These are phyloP conservation scores for Microbotryum silenes-acaulis DNA, from an alignment of 1,284 basidiomycete genomes.

Conservation along the genomic window DNA sequence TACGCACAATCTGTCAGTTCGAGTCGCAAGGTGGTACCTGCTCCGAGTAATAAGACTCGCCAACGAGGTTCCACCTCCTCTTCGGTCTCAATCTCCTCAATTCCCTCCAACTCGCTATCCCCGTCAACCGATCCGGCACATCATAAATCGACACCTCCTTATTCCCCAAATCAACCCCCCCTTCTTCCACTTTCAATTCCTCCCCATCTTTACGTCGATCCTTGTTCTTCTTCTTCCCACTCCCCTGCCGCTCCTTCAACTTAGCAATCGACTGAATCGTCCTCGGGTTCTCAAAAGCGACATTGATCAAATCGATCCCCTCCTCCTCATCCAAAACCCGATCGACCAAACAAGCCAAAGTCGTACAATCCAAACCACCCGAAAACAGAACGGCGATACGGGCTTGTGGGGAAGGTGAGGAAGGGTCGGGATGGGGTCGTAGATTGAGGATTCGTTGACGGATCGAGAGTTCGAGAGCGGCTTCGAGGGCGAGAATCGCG, in stretches of 20 bases:
- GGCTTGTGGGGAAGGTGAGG: slow-evolving; percentile 41
- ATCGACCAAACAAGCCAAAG: slow-evolving; percentile 71
- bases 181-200: slow-evolving; percentile 1
- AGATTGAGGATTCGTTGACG: neutral
- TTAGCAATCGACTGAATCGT: slow-evolving; percentile 38
- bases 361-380: slow-evolving; percentile 87
- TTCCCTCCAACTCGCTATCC: slow-evolving; percentile 66
- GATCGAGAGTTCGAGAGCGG: slow-evolving; percentile 46
- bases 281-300: slow-evolving; percentile 89
- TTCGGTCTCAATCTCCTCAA: slow-evolving; percentile 61
- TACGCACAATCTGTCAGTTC: neutral
- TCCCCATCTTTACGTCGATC: slow-evolving; percentile 16
- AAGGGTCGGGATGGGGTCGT: neutral
- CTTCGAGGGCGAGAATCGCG: slow-evolving; percentile 38
- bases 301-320: slow-evolving; percentile 89
- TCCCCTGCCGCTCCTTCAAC: slow-evolving; percentile 29
- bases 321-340: slow-evolving; percentile 64
- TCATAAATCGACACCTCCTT: slow-evolving; percentile 39
- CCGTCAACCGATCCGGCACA: slow-evolving; percentile 83
- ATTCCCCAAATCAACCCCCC: slow-evolving; percentile 2
- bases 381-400: slow-evolving; percentile 85
- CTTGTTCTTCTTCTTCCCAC: slow-evolving; percentile 14
- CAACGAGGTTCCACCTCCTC: slow-evolving; percentile 80
- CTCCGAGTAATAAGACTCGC: slow-evolving; percentile 31
- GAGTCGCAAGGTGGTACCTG: slow-evolving; percentile 8